Percentiles rank a stretch among this genome's conserved stretches.
Conservation (phyloP, 2,329 filamentous ascomycete species). For the Lasiodiplodia hormozganensis region DNA sequence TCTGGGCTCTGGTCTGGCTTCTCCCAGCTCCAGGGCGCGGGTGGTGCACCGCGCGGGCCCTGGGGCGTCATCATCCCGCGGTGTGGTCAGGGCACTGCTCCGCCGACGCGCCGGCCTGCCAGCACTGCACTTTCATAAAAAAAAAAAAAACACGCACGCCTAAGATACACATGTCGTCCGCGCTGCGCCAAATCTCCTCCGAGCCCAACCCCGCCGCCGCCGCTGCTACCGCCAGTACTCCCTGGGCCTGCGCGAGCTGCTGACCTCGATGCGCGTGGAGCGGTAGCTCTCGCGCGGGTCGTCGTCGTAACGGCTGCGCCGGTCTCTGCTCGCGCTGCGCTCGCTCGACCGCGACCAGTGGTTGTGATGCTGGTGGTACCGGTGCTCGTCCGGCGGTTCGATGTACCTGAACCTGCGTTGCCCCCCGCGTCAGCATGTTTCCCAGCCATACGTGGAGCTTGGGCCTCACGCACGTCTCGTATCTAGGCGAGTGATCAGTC, state of each 20-base stretch:
- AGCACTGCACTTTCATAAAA: neutral
- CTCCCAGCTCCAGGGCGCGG: neutral
- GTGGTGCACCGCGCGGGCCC: neutral
- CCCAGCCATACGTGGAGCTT: neutral
- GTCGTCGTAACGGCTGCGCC: constrained; percentile 38
- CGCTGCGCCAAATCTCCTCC: neutral
- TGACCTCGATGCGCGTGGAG: constrained; percentile 42
- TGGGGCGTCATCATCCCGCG: neutral
- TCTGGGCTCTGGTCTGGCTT: neutral
- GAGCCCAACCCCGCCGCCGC: constrained; percentile 31
- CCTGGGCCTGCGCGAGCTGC: constrained; percentile 31
- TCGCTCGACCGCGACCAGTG: constrained; percentile 37
- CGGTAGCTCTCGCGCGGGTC: constrained; percentile 38
- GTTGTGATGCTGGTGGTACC: constrained; percentile 31
- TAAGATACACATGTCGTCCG: neutral
- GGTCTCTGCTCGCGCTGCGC: constrained; percentile 41
- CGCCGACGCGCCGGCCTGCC: too few relatives aligned
- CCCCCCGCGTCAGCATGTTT: neutral
- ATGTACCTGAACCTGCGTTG: constrained; percentile 50
- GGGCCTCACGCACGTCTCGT: constrained; percentile 44
- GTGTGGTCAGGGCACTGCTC: neutral
- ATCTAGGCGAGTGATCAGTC: constrained; percentile 40
- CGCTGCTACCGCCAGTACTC: constrained; percentile 30
- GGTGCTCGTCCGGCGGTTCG: constrained; percentile 45
- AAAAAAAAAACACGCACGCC: too few relatives aligned